phyloP scores from a whole-genome alignment of 352 stramenopile species.

The Saprolegnia diclina region DNA sequence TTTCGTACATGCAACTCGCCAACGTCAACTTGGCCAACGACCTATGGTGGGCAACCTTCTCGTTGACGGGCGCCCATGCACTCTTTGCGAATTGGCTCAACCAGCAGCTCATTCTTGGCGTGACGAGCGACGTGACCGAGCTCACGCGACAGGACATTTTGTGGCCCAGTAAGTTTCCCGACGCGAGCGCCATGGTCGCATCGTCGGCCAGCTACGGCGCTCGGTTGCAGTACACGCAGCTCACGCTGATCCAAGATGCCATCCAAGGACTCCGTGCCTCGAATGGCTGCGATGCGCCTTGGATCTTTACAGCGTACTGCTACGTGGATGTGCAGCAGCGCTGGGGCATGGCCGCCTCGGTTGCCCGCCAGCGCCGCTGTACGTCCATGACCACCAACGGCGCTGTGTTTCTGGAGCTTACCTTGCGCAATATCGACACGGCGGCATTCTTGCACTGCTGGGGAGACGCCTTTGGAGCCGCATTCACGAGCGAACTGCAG shows the following conservation, averaged over 20 bases:
- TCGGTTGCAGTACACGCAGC: slow-evolving; percentile 3
- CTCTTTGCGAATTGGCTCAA: slow-evolving; percentile 17
- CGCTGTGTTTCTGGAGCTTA: slow-evolving; percentile 6
- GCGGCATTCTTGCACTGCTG: not conserved
- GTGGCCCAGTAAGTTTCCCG: not conserved
- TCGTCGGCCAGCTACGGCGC: not conserved
- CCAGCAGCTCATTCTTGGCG: slow-evolving; percentile 8
- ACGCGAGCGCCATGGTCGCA: not conserved
- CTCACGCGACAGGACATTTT: no score
- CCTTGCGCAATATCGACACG: slow-evolving; percentile 5
- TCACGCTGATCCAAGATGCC: not conserved
- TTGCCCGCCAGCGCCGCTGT: not conserved
- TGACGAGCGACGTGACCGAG: no score
- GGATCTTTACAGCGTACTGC: slow-evolving; percentile 19
- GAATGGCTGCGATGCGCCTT: not conserved
- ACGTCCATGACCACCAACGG: slow-evolving; percentile 7
- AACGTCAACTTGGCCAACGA: slow-evolving; percentile 22
- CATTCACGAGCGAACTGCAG: not conserved
- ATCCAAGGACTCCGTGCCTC: not conserved
- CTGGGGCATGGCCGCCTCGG: slow-evolving; percentile 14
- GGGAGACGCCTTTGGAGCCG: not conserved
- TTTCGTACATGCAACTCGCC: slow-evolving; percentile 14
- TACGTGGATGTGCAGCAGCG: slow-evolving; percentile 11
- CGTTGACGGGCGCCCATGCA: not conserved
- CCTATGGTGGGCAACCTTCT: slow-evolving; percentile 9